phyloP scores from a whole-genome alignment of 2,329 filamentous ascomycete species.

The Phaeophleospora eucalypticola region DNA sequence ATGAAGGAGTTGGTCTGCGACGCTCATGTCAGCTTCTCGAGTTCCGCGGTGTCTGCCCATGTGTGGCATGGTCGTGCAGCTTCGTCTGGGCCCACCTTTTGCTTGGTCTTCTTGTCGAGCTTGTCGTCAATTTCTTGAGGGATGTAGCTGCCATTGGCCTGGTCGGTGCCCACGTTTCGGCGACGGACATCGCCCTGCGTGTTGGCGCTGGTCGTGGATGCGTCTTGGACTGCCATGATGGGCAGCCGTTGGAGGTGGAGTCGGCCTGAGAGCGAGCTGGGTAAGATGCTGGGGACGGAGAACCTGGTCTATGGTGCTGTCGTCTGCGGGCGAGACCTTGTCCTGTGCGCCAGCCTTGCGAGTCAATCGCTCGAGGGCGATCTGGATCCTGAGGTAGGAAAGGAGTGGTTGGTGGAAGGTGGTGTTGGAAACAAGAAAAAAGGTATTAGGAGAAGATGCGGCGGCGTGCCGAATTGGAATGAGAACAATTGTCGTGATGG shows the following conservation, averaged over 20 bases:
- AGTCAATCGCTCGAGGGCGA: background rate
- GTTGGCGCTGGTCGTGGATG: constrained; percentile 38
- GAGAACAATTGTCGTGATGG: background rate
- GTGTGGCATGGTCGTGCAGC: background rate
- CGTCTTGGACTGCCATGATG: constrained; percentile 28
- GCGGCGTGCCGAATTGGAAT: background rate
- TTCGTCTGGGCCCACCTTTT: constrained; percentile 38
- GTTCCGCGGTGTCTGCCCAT: background rate
- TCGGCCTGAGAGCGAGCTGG: background rate
- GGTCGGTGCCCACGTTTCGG: constrained; percentile 37
- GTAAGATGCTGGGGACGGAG: constrained; percentile 1
- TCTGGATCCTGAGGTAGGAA: background rate
- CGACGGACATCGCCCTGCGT: constrained; percentile 43
- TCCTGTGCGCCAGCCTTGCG: background rate
- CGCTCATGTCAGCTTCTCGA: constrained; percentile 4
- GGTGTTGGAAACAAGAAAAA: background rate
- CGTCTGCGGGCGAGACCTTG: background rate
- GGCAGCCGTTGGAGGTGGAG: background rate
- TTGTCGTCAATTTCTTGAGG: constrained; percentile 25
- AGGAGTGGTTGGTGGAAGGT: background rate
- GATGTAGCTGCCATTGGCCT: constrained; percentile 32
- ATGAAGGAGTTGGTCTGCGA: constrained; percentile 52
- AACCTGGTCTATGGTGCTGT: background rate
- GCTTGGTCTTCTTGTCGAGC: constrained; percentile 44
- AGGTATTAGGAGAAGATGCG: background rate